Evolutionary conservation across 768 basidiomycete genomes (phyloP), one percentile per base, ranked within the genome.

Genomic region (Pleurotus tuoliensis): DNA sequence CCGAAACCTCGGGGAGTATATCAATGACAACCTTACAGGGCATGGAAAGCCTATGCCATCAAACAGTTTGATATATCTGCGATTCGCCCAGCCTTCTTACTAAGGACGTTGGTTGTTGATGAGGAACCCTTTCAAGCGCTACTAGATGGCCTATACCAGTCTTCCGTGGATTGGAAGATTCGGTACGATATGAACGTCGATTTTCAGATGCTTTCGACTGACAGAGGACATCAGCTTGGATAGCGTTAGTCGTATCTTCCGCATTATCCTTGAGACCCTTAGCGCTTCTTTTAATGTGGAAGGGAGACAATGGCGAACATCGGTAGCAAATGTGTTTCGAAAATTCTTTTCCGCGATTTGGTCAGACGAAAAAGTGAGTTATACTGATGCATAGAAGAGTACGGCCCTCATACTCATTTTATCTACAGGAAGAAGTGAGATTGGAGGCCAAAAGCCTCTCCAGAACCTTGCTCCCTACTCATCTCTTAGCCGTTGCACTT

Each of bases 31-130:
- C 48, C 25, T 41, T 34, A 5, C 57, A 92, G 90, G 64, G 76
- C 79, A 20, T 91, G 89, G 88, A 75, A 78, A 46, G 78, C 86
- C 57, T 90, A 90, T 65, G 79, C 75, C 47, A 75, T 85, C 15
- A 83, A 87, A 59, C 65, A 68, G 3, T 75, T 76, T 12, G 80
- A 81, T n/a, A 67, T 89, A 8, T 78, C 79, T 7, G 66, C 71
- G 38, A 71, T 84, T 20, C 77, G 88, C 43, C 78, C 81, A 4
- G 69, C 75, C 7, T 73, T 90, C 41, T 67, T 92, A 2, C 64
- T 88, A 30, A 79, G 86, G 39, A 71, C 77, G 11, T 69, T 90
- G 18, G 77, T 82, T 1, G 83, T 90, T 5, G 87, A 89, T 62
- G 58, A 82, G 1, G 80, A 84, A 56, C 82, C 86, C 2, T 80